Base-by-base conservation (phyloP, 208 protist species). In the Trypanosoma congolense region DNA sequence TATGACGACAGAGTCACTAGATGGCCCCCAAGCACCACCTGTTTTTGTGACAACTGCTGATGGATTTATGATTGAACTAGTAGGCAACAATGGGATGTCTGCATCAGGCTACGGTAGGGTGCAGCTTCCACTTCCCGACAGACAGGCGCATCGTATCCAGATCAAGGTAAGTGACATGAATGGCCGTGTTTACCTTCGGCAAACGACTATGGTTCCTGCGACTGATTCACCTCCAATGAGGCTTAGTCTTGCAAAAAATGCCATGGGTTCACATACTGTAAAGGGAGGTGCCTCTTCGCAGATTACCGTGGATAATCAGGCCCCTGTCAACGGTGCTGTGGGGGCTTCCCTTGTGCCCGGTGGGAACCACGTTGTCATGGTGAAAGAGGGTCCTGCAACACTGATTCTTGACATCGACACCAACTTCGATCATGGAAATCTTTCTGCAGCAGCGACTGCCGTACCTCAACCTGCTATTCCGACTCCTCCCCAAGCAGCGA, bases 11-110 rank as follows among this genome's bases (percentile, higher is more conserved):
- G 16, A 36, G 2, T 25, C 61, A 29, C 22, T 41, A 35, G 24
- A 56, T 24, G 42, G 16, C 0, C 38, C 45, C 42, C 5, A 29
- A 5, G 14, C 41, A 26, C 35, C 43, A 44, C 75, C 68, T 16
- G 49, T 54, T 28, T 90, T 83, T 53, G 70, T 75, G 10, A 77
- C 62, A 4, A 68, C 61, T 8, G 64, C 64, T 16, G 56, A 70
- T 8, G 71, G 68, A 29, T 87, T 77, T 60, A 56, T 33, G 28
- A 63, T 92, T 36, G 69, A 86, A 61, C 61, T 92, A 10, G 67
- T 61, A 33, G 73, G 65, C 19, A 77, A 87, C 44, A 65, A 76
- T 56, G 77, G 80, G 42, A 73, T 67, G 18, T 74, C 68, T 6
- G 73, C 56, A 10, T 61, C 61, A 4, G 77, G 80, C 18, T 57